These are phyloP conservation scores for Sugiyamaella castrensis DNA, from an alignment of 1,139 yeast species.

Conservation along the genomic window DNA sequence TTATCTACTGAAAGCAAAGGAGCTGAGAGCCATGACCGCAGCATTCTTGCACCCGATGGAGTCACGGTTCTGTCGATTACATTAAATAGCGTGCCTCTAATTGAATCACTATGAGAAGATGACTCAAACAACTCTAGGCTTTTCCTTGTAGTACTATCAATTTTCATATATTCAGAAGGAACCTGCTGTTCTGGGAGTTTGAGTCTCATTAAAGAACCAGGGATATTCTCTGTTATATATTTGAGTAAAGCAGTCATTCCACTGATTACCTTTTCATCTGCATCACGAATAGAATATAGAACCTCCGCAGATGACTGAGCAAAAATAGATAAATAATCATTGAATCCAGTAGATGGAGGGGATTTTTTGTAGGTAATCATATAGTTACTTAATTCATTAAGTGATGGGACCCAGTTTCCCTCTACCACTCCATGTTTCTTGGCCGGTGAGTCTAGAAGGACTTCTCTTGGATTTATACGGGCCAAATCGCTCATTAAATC, in stretches of 20 bases:
- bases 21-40: constrained; percentile 77
- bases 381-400: constrained; percentile 59
- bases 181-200: constrained; percentile 51
- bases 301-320: constrained; percentile 22
- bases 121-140: constrained; percentile 72
- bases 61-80: constrained; percentile 73
- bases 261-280: constrained; percentile 46
- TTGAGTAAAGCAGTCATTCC: constrained; percentile 57
- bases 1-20: constrained; percentile 64
- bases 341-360: constrained; percentile 34
- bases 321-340: constrained; percentile 21
- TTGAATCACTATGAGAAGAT: constrained; percentile 50
- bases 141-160: constrained; percentile 78
- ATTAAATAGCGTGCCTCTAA: constrained; percentile 65
- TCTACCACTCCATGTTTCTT: constrained; percentile 36
- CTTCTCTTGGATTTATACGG: constrained; percentile 66
- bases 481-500: constrained; percentile 60
- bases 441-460: constrained; percentile 46
- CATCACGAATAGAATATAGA: constrained; percentile 17
- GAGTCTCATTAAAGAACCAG: constrained; percentile 48
- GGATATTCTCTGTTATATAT: constrained; percentile 56
- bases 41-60: constrained; percentile 71
- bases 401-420: constrained; percentile 56
- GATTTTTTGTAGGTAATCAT: constrained; percentile 49
- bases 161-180: constrained; percentile 58